Conservation (phyloP, 352 stramenopile species). For the Phytophthora hybrid region DNA sequence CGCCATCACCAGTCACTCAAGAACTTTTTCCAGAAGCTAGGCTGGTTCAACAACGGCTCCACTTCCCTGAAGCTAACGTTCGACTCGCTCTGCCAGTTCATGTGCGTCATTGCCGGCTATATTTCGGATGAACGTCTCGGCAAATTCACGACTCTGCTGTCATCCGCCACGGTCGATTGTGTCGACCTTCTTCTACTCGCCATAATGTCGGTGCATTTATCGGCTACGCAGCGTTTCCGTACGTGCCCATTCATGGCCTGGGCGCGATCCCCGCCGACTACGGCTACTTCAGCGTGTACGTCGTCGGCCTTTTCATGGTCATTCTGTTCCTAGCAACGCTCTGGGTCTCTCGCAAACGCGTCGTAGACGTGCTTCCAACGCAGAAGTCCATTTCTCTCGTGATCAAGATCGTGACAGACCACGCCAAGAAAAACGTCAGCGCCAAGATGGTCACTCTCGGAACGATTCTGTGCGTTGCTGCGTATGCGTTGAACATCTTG, state of each 20-base stretch:
- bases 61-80: conserved; percentile 66
- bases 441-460: background rate
- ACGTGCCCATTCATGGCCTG: background rate
- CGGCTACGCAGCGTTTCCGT: background rate
- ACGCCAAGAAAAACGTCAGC: background rate
- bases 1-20: conserved; percentile 59
- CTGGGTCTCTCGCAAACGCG: background rate
- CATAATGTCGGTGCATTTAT: background rate
- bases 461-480: background rate
- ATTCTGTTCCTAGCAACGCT: background rate
- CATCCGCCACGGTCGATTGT: background rate
- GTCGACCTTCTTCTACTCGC: background rate
- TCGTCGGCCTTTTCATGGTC: background rate
- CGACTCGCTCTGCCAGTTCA: conserved; percentile 66
- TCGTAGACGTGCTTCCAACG: background rate
- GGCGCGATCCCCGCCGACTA: background rate
- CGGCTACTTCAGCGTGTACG: background rate
- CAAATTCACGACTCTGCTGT: conserved; percentile 37
- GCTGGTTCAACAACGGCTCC: conserved; percentile 58
- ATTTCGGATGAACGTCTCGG: conserved; percentile 60
- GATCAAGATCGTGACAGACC: background rate
- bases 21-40: conserved; percentile 67
- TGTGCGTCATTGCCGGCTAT: conserved; percentile 59
- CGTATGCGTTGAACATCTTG: background rate
- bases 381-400: background rate